Evolutionary conservation across 805 yeast genomes (phyloP).

Genomic region (Candida chauliodis): DNA sequence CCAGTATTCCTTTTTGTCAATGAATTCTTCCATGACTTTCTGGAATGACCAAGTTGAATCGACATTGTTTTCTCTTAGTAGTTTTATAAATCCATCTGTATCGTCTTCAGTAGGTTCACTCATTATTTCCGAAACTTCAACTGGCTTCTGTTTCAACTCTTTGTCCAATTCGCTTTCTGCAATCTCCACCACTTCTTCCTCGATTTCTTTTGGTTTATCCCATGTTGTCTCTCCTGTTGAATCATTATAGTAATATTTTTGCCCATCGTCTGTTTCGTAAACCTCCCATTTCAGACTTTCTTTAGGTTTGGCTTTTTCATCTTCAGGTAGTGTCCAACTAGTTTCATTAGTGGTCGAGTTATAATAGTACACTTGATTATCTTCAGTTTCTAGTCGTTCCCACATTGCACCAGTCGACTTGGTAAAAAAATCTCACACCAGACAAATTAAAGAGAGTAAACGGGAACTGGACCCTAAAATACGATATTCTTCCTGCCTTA

Average conservation of each 20-base stretch:
- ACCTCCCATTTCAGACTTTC: conserved; percentile 33
- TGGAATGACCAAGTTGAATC: conserved; percentile 77
- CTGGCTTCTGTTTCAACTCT: conserved; percentile 19
- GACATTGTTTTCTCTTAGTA: conserved; percentile 55
- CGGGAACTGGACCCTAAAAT: too few species aligned
- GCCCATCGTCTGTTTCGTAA: conserved; percentile 51
- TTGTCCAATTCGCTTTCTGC: conserved; percentile 15
- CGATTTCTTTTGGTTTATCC: conserved; percentile 64
- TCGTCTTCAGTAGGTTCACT: conserved; percentile 26
- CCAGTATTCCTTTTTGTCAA: conserved; percentile 67
- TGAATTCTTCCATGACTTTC: conserved; percentile 55
- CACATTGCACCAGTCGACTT: too few species aligned
- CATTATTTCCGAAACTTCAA: conserved; percentile 20
- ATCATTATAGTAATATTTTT: conserved; percentile 65
- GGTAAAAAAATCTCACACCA: too few species aligned
- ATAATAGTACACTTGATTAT: conserved; percentile 71
- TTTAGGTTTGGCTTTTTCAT: conserved; percentile 17
- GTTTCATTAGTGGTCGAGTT: conserved; percentile 63
- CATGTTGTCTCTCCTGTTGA: conserved; percentile 68
- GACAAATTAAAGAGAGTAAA: not conserved
- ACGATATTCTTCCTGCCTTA: too few species aligned
- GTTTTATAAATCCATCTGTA: conserved; percentile 42
- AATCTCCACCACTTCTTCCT: conserved; percentile 4
- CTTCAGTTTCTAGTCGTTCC: conserved; percentile 61
- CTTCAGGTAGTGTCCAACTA: conserved; percentile 78